phyloP scores from a whole-genome alignment of 1,284 basidiomycete species.

The Phylloporus gajari region DNA sequence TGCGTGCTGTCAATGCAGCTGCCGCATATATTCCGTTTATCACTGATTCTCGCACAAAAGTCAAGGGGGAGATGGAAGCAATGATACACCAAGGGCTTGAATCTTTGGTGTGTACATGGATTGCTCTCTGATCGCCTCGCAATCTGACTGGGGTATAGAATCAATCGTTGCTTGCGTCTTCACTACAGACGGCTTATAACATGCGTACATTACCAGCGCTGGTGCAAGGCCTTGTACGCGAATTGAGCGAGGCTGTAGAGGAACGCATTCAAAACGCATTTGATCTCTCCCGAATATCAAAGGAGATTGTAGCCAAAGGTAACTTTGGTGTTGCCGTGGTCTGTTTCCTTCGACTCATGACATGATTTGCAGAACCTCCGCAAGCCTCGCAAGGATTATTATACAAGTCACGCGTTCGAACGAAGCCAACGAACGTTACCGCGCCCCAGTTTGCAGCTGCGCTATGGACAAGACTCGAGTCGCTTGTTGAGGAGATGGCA shows the following conservation, averaged over 20 bases:
- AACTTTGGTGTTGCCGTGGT: slow-evolving; percentile 21
- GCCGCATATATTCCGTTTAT: slow-evolving; percentile 76
- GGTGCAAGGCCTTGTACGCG: slow-evolving; percentile 81
- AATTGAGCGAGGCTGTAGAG: slow-evolving; percentile 87
- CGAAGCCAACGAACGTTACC: slow-evolving; percentile 85
- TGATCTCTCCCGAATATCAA: slow-evolving; percentile 86
- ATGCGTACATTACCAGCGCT: slow-evolving; percentile 85
- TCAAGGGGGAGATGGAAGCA: slow-evolving; percentile 86
- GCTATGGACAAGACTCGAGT: slow-evolving; percentile 86
- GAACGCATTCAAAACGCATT: slow-evolving; percentile 84
- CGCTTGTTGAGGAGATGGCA: slow-evolving; percentile 88
- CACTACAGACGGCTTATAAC: slow-evolving; percentile 95
- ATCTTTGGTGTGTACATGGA: slow-evolving; percentile 66
- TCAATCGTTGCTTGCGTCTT: slow-evolving; percentile 88
- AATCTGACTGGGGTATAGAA: slow-evolving; percentile 62
- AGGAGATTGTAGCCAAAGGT: slow-evolving; percentile 85
- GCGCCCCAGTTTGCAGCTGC: slow-evolving; percentile 84
- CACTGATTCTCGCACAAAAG: slow-evolving; percentile 71
- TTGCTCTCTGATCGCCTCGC: not conserved
- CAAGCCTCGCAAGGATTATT: slow-evolving; percentile 53
- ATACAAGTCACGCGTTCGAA: slow-evolving; percentile 84
- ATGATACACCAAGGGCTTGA: slow-evolving; percentile 85
- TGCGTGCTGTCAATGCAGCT: slow-evolving; percentile 78
- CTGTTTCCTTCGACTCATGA: slow-evolving; percentile 7
- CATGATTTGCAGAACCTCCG: slow-evolving; percentile 31